Percentiles rank a stretch among this genome's conserved stretches.
Conservation (phyloP, 148 eudicot genomes). For the Arctostaphylos glauca region DNA sequence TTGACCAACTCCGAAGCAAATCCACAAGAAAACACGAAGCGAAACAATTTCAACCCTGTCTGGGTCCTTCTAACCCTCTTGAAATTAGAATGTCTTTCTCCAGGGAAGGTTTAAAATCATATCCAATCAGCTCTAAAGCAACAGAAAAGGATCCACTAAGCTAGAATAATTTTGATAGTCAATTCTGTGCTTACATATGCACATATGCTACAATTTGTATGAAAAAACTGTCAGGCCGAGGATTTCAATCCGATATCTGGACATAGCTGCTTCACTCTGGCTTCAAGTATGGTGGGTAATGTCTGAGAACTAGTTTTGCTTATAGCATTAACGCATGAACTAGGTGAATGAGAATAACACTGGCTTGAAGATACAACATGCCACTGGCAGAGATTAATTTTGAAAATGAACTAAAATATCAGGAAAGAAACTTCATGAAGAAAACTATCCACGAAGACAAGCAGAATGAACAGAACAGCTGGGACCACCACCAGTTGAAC, state of each 20-base stretch:
- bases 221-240: neutral
- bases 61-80: neutral
- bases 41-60: neutral
- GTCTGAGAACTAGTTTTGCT: neutral
- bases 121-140: neutral
- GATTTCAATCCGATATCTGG: neutral
- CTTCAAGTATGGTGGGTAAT: neutral
- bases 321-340: neutral
- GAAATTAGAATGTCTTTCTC: neutral
- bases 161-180: neutral
- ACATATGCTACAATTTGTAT: neutral
- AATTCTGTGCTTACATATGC: neutral
- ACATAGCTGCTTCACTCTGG: neutral
- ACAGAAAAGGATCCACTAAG: neutral
- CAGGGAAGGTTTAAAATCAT: neutral
- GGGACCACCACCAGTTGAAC: neutral
- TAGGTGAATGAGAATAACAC: neutral
- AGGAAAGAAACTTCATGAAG: neutral
- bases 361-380: neutral
- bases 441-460: conserved; percentile 1
- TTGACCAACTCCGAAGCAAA: neutral
- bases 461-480: neutral
- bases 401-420: neutral
- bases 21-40: neutral
- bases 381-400: neutral